Evolutionary conservation across 306 rosid species (phyloP), one percentile per base, ranked within the genome.

Genomic region (Rosa multiflora): DNA sequence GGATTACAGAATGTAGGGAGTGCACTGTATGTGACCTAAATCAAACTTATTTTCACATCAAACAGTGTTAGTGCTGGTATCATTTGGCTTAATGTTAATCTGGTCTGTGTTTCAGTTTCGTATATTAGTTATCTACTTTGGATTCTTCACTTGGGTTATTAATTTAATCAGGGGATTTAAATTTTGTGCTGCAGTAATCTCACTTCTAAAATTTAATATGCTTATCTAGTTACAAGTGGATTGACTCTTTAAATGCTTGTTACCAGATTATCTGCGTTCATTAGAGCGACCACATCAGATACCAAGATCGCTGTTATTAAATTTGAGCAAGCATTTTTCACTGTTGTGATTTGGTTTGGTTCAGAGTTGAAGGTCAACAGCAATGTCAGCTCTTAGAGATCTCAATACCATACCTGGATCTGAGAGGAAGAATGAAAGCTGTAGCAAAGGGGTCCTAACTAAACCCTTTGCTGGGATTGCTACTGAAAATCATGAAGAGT

Each of bases 361-460:
- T 75, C 88, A 89, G 97, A 78, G 53, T 80, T 62, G 74, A 72
- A 78, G 73, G 43, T 26, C 20, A 70, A 49, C 79, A 78, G 85
- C 73, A 80, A 95, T 95, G 99, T 95, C 98, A 42, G 91, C 96
- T 74, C 97, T 91, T 69, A 86, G 80, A 83, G 97, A 91, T 81
- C 93, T 91, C 82, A 91, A 89, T 81, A 80, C 88, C 26, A 87
- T 91, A 76, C 94, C 85, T 48, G 91, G 80, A 80, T 84, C 88
- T 61, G 97, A 95, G 86, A 89, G 85, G 88, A 91, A 86, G 85
- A 87, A 75, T 49, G 92, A 88, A 80, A 81, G 81, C 90, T 86
- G 92, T 40, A 86, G 92, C 74, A 94, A 89, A 81, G 88, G 82
- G 15, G 69, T 81, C 71, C 74, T 88, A 69, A 72, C 88, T 20